Base-by-base conservation (phyloP, 202 grass and related monocot species). In the Schoenoplectus triqueter region DNA sequence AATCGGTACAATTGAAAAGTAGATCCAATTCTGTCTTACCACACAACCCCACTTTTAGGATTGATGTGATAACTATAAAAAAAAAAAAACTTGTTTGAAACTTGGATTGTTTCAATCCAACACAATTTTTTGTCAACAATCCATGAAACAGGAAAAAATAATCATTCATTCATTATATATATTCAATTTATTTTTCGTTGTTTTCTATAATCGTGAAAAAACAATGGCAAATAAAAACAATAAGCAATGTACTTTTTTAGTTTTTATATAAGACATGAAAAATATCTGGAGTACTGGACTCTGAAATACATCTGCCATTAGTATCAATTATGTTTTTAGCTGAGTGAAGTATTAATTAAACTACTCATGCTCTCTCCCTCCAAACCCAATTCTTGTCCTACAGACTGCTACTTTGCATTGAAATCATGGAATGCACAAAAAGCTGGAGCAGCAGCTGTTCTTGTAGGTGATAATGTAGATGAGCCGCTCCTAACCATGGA, bases 401-500 rank as follows among this genome's bases (percentile, higher is more conserved):
- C 81, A 91, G 90, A 91, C 14, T 98, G 95, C 89, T 98, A 92
- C 93, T 95, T 98, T 86, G 93, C 93, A 18, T 82, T 92, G 80
- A 98, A 98, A 89, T 82, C 95, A 88, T 98, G 95, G 95, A 68
- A 98, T 86, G 93, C 91, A 69, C 93, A 98, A 84, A 1, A 5
- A 0, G 95, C 93, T 1, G 95, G 95, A 64, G 95, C 93, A 2
- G 95, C 89, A 1, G 95, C 93, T 10, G 91, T 98, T 20, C 90
- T 98, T 2, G 85, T 98, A 4, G 93, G 92, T 10, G 93, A 98
- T 82, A 89, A 3, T 76, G 78, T 46, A 46, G 78, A 94, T 14
- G 95, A 98, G 85, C 91, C 88, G 46, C 90, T 98, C 73, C 84
- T 98, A 5, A 98, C 95, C 13, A 98, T 95, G 95, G 91, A 91